A percentile compares a stretch with the other conserved stretches of the same genome.
Evolutionary conservation across 192 early-diverging fungal genomes (phyloP).

Genomic region (Podila epigama): DNA sequence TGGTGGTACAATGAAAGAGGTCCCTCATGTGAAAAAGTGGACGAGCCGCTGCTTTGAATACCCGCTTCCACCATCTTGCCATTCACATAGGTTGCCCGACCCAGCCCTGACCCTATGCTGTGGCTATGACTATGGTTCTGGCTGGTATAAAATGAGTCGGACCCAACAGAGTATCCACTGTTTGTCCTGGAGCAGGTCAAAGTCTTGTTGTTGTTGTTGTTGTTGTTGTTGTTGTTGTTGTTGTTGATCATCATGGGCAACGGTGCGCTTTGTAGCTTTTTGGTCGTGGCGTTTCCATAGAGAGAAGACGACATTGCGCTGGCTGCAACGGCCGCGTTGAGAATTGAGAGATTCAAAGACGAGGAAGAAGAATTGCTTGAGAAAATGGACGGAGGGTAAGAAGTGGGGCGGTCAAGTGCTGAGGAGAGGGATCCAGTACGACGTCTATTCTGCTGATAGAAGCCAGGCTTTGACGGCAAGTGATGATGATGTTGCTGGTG

Average conservation of each 20-base stretch:
- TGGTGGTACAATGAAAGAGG: slow-evolving; percentile 13
- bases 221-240: too few species aligned
- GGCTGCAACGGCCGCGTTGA: slow-evolving; percentile 44
- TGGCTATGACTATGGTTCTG: too few species aligned
- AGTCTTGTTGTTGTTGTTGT: too few species aligned
- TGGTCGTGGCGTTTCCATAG: neutral
- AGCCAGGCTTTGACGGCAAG: too few species aligned
- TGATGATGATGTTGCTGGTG: slow-evolving; percentile 4
- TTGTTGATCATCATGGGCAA: slow-evolving; percentile 15
- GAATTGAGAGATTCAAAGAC: slow-evolving; percentile 35
- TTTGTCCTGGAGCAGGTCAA: slow-evolving; percentile 19
- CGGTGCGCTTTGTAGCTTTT: slow-evolving; percentile 12
- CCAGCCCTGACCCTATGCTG: slow-evolving; percentile 28
- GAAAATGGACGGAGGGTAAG: slow-evolving; percentile 32
- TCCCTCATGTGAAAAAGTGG: neutral
- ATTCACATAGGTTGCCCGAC: slow-evolving; percentile 39
- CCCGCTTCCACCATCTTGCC: slow-evolving; percentile 32
- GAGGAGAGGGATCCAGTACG: slow-evolving; percentile 34
- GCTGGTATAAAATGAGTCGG: slow-evolving; percentile 23
- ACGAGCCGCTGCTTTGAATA: slow-evolving; percentile 13
- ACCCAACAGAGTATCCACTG: slow-evolving; percentile 41
- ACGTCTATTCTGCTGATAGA: neutral
- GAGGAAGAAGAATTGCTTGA: slow-evolving; percentile 26
- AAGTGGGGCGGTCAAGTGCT: slow-evolving; percentile 18
- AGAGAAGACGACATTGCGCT: slow-evolving; percentile 7